These are phyloP conservation scores for Aspergillus hortae DNA, from an alignment of 2,329 filamentous ascomycete species.

Conservation along the genomic window DNA sequence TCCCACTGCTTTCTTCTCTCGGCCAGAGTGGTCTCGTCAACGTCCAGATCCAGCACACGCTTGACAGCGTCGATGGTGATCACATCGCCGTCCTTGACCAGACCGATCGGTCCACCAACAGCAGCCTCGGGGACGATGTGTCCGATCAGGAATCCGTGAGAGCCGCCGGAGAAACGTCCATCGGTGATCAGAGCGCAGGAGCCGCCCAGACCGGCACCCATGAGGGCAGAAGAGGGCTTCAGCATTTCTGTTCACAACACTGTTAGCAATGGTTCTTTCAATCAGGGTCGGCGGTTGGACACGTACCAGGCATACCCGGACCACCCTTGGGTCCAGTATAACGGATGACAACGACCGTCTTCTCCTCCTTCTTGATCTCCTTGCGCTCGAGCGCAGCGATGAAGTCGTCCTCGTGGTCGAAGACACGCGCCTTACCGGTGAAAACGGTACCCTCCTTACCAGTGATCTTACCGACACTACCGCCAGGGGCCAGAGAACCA, in stretches of 20 bases:
- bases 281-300: neutral
- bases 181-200: slow-evolving; percentile 72
- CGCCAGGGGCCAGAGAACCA: slow-evolving; percentile 66
- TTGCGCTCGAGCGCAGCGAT: slow-evolving; percentile 63
- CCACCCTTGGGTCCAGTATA: slow-evolving; percentile 52
- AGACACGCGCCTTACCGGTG: slow-evolving; percentile 66
- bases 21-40: slow-evolving; percentile 63
- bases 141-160: slow-evolving; percentile 82
- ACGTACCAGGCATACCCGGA: slow-evolving; percentile 58
- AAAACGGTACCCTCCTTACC: slow-evolving; percentile 69
- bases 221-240: slow-evolving; percentile 67
- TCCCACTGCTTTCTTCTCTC: slow-evolving; percentile 59
- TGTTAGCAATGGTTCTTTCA: neutral
- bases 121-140: slow-evolving; percentile 86
- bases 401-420: slow-evolving; percentile 67
- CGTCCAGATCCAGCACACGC: slow-evolving; percentile 61
- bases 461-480: slow-evolving; percentile 71
- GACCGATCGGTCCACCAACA: slow-evolving; percentile 77
- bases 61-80: slow-evolving; percentile 80
- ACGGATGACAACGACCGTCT: slow-evolving; percentile 72
- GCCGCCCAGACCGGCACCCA: slow-evolving; percentile 67
- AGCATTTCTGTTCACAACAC: slow-evolving; percentile 53
- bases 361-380: slow-evolving; percentile 71
- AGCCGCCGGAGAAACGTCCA: slow-evolving; percentile 62
- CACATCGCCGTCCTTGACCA: slow-evolving; percentile 76